Evolutionary conservation across 2,329 filamentous ascomycete species (phyloP).

Genomic region (Biscogniauxia marginata): DNA sequence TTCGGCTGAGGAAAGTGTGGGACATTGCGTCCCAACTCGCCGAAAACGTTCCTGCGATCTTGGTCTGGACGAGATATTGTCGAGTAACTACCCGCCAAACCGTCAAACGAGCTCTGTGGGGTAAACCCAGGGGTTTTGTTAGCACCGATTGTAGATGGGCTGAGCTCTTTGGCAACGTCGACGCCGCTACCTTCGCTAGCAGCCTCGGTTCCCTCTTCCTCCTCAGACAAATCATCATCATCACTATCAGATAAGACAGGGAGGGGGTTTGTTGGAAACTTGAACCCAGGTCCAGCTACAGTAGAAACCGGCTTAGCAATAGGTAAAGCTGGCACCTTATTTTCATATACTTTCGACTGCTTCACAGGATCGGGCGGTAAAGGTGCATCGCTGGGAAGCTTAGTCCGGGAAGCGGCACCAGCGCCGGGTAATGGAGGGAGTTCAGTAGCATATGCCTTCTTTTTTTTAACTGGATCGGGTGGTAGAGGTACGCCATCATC

Average conservation of each 20-base stretch:
- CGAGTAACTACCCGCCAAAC: slow-evolving; percentile 46
- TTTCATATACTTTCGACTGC: slow-evolving; percentile 31
- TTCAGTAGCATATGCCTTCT: slow-evolving; percentile 31
- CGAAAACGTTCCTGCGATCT: slow-evolving; percentile 50
- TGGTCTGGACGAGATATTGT: slow-evolving; percentile 46
- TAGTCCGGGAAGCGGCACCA: slow-evolving; percentile 17
- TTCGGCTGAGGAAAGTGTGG: slow-evolving; percentile 55
- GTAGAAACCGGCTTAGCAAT: slow-evolving; percentile 21
- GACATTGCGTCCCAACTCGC: slow-evolving; percentile 49
- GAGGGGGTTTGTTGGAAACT: slow-evolving; percentile 30
- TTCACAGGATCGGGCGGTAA: slow-evolving; percentile 40
- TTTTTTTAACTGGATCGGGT: slow-evolving; percentile 36
- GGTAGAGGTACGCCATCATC: slow-evolving; percentile 41
- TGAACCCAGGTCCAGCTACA: slow-evolving; percentile 27
- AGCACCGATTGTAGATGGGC: slow-evolving; percentile 46
- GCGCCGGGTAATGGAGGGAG: slow-evolving; percentile 38
- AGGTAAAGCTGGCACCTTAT: slow-evolving; percentile 25
- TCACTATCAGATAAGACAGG: slow-evolving; percentile 35
- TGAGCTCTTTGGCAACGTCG: slow-evolving; percentile 64
- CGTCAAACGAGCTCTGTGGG: slow-evolving; percentile 58
- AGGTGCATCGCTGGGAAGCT: slow-evolving; percentile 34
- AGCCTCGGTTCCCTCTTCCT: slow-evolving; percentile 47
- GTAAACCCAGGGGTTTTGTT: slow-evolving; percentile 51
- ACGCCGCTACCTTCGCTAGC: slow-evolving; percentile 59
- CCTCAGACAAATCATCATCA: slow-evolving; percentile 46